A percentile compares a stretch with the other conserved stretches of the same genome.
Evolutionary conservation across 352 stramenopile species (phyloP).

Genomic region (Achlya hypogyna): DNA sequence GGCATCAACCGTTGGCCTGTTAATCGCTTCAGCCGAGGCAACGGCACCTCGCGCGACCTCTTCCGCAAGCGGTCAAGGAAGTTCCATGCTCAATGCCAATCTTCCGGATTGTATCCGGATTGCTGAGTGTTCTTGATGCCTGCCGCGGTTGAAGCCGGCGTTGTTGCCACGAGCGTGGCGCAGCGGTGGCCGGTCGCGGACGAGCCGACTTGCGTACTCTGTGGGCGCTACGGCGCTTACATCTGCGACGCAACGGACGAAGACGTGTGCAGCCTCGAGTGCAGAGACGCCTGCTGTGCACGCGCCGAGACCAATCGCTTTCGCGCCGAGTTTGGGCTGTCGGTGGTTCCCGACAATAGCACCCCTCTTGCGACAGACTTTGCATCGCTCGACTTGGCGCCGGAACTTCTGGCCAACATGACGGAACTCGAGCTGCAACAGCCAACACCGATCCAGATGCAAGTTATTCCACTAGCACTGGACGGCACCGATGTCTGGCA

Average conservation of each 20-base stretch:
- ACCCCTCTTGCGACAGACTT: constrained; percentile 6
- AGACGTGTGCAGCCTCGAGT: constrained; percentile 78
- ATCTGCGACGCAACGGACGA: constrained; percentile 73
- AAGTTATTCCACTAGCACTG: constrained; percentile 45
- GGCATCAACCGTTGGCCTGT: too few relatives aligned
- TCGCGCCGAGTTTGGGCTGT: neutral
- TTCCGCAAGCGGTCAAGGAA: too few relatives aligned
- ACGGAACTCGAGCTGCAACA: constrained; percentile 25
- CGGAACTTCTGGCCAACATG: constrained; percentile 36
- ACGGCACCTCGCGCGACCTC: too few relatives aligned
- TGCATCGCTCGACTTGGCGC: constrained; percentile 22
- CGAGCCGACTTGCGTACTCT: constrained; percentile 49
- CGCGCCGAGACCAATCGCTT: neutral
- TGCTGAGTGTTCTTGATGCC: too few relatives aligned
- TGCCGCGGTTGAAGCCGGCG: neutral
- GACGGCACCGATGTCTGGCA: constrained; percentile 30
- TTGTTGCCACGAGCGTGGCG: constrained; percentile 25
- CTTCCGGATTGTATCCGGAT: too few relatives aligned
- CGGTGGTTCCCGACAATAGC: neutral
- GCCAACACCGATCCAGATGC: constrained; percentile 70
- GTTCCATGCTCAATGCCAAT: too few relatives aligned
- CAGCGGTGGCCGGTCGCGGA: constrained; percentile 29
- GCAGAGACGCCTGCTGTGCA: constrained; percentile 36
- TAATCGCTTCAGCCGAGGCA: too few relatives aligned
- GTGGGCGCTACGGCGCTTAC: constrained; percentile 63